A percentile compares a stretch with the other conserved stretches of the same genome.
Conservation (phyloP, 2,329 filamentous ascomycete species). For the Venturia nashicola region DNA sequence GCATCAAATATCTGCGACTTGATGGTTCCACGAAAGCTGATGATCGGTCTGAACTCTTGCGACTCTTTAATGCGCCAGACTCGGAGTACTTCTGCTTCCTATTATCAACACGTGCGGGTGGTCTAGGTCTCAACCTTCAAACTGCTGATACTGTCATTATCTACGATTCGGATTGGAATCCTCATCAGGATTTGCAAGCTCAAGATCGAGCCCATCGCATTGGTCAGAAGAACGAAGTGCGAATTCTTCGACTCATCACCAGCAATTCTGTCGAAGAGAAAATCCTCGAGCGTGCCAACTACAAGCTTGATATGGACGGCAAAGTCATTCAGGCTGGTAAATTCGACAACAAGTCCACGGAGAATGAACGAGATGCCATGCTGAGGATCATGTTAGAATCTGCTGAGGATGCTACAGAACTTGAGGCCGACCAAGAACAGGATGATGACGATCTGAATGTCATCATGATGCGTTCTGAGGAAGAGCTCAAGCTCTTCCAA, state of each 20-base stretch:
- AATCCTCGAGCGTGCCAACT: constrained; percentile 91
- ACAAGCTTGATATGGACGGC: constrained; percentile 98
- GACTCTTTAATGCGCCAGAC: constrained; percentile 75
- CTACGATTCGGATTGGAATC: constrained; percentile 99
- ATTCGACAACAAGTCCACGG: constrained; percentile 98
- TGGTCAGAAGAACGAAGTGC: constrained; percentile 97
- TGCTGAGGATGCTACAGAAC: constrained; percentile 52
- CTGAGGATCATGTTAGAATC: constrained; percentile 84
- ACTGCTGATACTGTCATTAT: constrained; percentile 99
- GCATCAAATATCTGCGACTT: constrained; percentile 76
- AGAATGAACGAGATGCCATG: constrained; percentile 96
- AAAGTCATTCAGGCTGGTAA: constrained; percentile 99
- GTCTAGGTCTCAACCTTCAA: constrained; percentile 91
- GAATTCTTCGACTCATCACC: constrained; percentile 88
- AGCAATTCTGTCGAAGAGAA: constrained; percentile 98
- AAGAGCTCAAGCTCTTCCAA: constrained; percentile 68
- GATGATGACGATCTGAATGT: constrained; percentile 95
- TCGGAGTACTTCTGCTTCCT: constrained; percentile 97
- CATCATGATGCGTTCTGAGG: constrained; percentile 79
- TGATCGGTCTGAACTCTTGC: constrained; percentile 83
- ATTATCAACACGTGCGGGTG: constrained; percentile 96
- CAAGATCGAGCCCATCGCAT: constrained; percentile 99
- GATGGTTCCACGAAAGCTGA: constrained; percentile 97
- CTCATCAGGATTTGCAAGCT: constrained; percentile 96
- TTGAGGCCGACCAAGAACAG: constrained; percentile 84